Percentiles rank a stretch among this genome's conserved stretches.
phyloP scores from a whole-genome alignment of 2,329 filamentous ascomycete genomes.

The Sphaceloma murrayae region DNA sequence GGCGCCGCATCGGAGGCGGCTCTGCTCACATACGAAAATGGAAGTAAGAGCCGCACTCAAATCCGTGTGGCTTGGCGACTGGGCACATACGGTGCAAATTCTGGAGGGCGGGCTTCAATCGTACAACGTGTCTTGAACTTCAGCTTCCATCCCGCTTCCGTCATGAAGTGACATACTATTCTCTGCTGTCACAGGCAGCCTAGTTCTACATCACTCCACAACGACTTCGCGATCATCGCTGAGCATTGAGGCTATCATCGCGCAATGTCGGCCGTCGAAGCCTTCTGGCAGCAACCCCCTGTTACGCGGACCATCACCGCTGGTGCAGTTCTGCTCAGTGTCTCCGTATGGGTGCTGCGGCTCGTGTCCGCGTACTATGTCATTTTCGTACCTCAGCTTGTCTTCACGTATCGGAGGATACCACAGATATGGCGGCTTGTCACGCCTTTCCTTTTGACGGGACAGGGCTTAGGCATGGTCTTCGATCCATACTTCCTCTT shows the following conservation, averaged over 20 bases:
- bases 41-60: constrained; percentile 6
- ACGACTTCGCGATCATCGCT: too few species aligned
- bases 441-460: constrained; percentile 51
- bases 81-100: neutral
- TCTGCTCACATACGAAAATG: neutral
- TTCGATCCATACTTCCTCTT: constrained; percentile 72
- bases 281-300: constrained; percentile 56
- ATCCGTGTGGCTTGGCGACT: constrained; percentile 5
- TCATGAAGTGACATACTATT: constrained; percentile 7
- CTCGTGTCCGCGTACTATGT: constrained; percentile 45
- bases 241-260: too few species aligned
- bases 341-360: constrained; percentile 47
- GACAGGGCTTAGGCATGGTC: constrained; percentile 48
- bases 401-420: constrained; percentile 43
- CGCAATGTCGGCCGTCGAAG: constrained; percentile 40
- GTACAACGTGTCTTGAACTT: constrained; percentile 14
- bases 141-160: constrained; percentile 13
- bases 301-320: constrained; percentile 62
- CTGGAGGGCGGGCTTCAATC: neutral
- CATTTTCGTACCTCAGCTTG: constrained; percentile 42
- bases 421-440: constrained; percentile 52
- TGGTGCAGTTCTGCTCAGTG: constrained; percentile 53
- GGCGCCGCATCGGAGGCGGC: too few species aligned
- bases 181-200: constrained; percentile 6
- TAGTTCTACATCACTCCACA: too few species aligned